Conservation (phyloP, 1,139 yeast species). For the Candida pseudocylindracea region DNA sequence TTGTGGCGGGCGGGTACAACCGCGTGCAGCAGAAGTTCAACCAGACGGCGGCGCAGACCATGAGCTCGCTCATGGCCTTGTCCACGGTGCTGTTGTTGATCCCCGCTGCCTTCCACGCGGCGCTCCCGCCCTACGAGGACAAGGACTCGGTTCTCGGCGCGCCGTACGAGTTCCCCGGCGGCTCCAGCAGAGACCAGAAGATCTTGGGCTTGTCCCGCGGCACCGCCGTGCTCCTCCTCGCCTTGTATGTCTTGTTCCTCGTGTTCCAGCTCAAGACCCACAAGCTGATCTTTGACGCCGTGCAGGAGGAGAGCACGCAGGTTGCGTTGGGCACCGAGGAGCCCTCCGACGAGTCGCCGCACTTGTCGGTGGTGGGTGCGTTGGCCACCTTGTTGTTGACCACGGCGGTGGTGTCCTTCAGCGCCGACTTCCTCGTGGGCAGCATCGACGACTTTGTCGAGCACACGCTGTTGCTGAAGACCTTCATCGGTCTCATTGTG, state of each 20-base stretch:
- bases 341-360: slow-evolving; percentile 8
- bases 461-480: slow-evolving; percentile 70
- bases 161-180: slow-evolving; percentile 13
- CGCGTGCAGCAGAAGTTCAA: slow-evolving; percentile 75
- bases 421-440: slow-evolving; percentile 87
- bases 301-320: slow-evolving; percentile 14
- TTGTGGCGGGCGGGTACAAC: slow-evolving; percentile 78
- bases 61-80: slow-evolving; percentile 83
- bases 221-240: slow-evolving; percentile 54
- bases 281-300: slow-evolving; percentile 25
- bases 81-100: slow-evolving; percentile 74
- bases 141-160: background rate
- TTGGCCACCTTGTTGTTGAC: slow-evolving; percentile 28
- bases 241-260: slow-evolving; percentile 61
- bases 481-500: slow-evolving; percentile 82
- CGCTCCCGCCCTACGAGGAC: slow-evolving; percentile 21
- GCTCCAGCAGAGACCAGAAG: slow-evolving; percentile 16
- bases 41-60: slow-evolving; percentile 93
- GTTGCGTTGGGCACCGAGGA: slow-evolving; percentile 10
- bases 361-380: slow-evolving; percentile 18
- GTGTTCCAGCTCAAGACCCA: slow-evolving; percentile 82
- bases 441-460: slow-evolving; percentile 79
- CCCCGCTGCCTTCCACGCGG: slow-evolving; percentile 92
- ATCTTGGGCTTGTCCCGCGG: slow-evolving; percentile 71
- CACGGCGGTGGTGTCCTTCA: slow-evolving; percentile 67